Base-by-base conservation (phyloP, 805 yeast species). In the Spathaspora girioi region DNA sequence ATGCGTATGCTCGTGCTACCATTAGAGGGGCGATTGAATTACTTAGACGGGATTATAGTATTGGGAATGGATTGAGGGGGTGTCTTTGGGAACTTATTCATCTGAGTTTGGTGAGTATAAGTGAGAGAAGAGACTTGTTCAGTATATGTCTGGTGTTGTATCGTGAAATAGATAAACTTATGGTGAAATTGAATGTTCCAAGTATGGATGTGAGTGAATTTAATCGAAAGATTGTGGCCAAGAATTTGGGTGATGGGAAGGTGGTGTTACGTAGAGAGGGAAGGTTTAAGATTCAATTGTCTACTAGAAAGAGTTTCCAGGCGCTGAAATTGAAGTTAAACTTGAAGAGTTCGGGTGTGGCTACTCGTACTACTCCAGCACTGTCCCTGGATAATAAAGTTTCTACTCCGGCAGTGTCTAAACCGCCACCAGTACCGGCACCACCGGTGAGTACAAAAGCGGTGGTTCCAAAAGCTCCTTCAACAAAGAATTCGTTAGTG, bases 71-170 rank as follows among this genome's bases (percentile, higher is more conserved):
- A 0, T 69, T 94, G 18, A 76, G 78, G 49, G 59, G 63, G 2
- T 77, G 79, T 8, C 59, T 94, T 1, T 91, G 97, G 97, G 74
- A 78, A 43, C 75, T 84, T 9, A 64, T 91, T 8, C 87, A 84
- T 58, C 75, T 87, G 0, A 82, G 87, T 1, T 64, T 84, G 23
- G 54, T 85, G 17, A 78, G 87, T 11, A 67, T 89, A 1, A 69
- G 79, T 42, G 84, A 83, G 32, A 81, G 84, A 56, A 76, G 92
- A 51, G 66, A 77, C 35, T 60, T 93, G 8, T 84, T 87, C 56
- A 87, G 83, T 52, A 60, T 89, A 2, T 74, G 88, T 48, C 81
- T 82, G 42, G 78, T 93, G 8, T 67, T 93, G 26, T 88, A 82
- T 59, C 78, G 78, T 40, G 80, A 91, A 6, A 67, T 71, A 29